Evolutionary conservation across 1,284 basidiomycete genomes (phyloP).

Genomic region (Cutaneotrichosporon cutaneum): DNA sequence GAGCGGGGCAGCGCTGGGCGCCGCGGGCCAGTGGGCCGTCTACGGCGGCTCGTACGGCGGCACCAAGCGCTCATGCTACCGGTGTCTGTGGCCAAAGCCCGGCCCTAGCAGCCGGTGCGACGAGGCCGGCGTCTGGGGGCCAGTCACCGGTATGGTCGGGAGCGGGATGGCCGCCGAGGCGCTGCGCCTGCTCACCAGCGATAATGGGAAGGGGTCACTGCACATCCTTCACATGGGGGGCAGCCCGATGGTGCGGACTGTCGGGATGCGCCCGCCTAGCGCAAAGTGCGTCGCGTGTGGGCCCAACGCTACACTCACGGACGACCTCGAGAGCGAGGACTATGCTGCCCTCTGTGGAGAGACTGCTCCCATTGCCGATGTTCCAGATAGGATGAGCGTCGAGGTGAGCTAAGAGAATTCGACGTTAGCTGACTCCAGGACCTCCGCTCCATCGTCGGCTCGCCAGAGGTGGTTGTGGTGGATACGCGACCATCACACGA

Average conservation of each 20-base stretch:
- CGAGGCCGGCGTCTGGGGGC: conserved; percentile 87
- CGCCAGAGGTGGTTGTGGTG: conserved; percentile 56
- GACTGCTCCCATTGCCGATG: conserved; percentile 9
- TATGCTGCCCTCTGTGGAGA: conserved; percentile 63
- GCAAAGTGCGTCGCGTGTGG: conserved; percentile 44
- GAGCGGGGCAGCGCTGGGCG: conserved; percentile 87
- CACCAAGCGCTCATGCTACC: conserved; percentile 78
- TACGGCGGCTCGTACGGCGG: conserved; percentile 56
- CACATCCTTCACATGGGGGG: conserved; percentile 37
- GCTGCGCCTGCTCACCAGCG: conserved; percentile 71
- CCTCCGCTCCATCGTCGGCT: not conserved
- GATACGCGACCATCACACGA: conserved; percentile 82
- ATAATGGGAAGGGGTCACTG: conserved; percentile 58
- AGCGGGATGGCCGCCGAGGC: conserved; percentile 87
- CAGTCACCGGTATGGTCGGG: conserved; percentile 87
- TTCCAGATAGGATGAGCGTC: conserved; percentile 41
- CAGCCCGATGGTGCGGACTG: conserved; percentile 68
- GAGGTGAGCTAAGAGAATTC: conserved; percentile 18
- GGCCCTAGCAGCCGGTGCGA: conserved; percentile 67
- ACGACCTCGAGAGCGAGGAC: conserved; percentile 54
- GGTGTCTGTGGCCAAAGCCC: conserved; percentile 81
- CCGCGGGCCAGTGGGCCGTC: conserved; percentile 83
- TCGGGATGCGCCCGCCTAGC: conserved; percentile 68
- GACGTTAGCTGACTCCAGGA: conserved; percentile 9
- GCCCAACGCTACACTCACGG: conserved; percentile 31